Conservation (phyloP, 306 rosid species). For the Inga laurina region DNA sequence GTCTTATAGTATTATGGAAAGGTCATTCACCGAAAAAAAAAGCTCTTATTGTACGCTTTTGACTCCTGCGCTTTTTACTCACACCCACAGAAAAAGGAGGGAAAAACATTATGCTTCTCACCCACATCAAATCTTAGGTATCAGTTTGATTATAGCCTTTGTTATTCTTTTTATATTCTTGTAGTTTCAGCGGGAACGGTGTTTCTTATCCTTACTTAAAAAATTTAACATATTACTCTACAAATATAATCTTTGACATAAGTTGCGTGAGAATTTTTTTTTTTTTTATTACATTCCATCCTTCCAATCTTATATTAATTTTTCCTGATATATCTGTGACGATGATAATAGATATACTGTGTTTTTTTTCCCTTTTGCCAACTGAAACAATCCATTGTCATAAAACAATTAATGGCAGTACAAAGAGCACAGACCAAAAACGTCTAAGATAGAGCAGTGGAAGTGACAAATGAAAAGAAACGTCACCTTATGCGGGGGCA, state of each 20-base stretch:
- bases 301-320: no score
- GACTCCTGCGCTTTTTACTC: slow-evolving; percentile 40
- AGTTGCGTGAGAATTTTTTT: not conserved
- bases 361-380: no score
- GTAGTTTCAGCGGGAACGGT: not conserved
- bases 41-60: slow-evolving; percentile 30
- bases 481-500: not conserved
- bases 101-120: not conserved
- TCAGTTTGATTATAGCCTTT: not conserved
- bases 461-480: slow-evolving; percentile 17
- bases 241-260: not conserved
- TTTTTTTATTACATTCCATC: no score
- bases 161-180: not conserved
- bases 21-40: slow-evolving; percentile 28
- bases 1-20: not conserved
- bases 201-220: not conserved
- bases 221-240: not conserved
- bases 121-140: not conserved
- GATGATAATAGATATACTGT: not conserved
- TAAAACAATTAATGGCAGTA: no score
- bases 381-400: no score
- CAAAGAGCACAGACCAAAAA: no score
- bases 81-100: not conserved
- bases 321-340: not conserved
- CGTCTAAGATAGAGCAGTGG: not conserved